Evolutionary conservation across 495 filamentous ascomycete genomes (phyloP).

Genomic region (Hamigera avellanea): DNA sequence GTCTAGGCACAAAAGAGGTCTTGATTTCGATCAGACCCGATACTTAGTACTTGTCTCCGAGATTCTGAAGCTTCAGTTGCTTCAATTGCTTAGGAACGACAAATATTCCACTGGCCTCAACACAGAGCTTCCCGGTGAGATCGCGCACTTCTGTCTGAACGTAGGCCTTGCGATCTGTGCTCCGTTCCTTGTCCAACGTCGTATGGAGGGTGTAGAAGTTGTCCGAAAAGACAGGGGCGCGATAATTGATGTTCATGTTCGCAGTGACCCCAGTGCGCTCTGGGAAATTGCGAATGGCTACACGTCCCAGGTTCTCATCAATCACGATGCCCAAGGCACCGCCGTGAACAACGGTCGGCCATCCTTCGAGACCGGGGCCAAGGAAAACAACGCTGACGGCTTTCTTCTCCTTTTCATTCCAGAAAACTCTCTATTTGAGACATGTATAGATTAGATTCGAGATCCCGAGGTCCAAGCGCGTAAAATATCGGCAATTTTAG

Average conservation of each 20-base stretch:
- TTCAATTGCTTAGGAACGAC: conserved; percentile 46
- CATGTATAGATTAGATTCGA: conserved; percentile 12
- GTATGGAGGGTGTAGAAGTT: conserved; percentile 55
- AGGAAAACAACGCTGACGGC: conserved; percentile 49
- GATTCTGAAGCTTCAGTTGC: conserved; percentile 28
- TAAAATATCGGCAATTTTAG: conserved; percentile 4
- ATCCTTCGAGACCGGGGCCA: conserved; percentile 51
- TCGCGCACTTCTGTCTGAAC: conserved; percentile 44
- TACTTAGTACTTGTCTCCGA: conserved; percentile 38
- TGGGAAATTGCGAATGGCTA: conserved; percentile 28
- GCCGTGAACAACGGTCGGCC: conserved; percentile 70
- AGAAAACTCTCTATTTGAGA: conserved; percentile 33
- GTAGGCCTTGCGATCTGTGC: conserved; percentile 51
- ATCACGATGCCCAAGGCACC: conserved; percentile 60
- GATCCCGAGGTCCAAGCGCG: conserved; percentile 6
- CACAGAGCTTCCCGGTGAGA: conserved; percentile 38
- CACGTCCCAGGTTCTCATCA: conserved; percentile 46
- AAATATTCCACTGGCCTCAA: conserved; percentile 49
- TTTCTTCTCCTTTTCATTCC: conserved; percentile 34
- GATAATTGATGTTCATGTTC: conserved; percentile 53
- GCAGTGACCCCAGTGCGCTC: conserved; percentile 47
- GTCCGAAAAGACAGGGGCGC: conserved; percentile 41
- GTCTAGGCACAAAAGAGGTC: too few relatives aligned
- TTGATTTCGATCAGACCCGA: conserved; percentile 8
- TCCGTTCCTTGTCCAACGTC: conserved; percentile 29